These are phyloP conservation scores for Cercospora sesami DNA, from an alignment of 2,329 filamentous ascomycete species.

Conservation along the genomic window DNA sequence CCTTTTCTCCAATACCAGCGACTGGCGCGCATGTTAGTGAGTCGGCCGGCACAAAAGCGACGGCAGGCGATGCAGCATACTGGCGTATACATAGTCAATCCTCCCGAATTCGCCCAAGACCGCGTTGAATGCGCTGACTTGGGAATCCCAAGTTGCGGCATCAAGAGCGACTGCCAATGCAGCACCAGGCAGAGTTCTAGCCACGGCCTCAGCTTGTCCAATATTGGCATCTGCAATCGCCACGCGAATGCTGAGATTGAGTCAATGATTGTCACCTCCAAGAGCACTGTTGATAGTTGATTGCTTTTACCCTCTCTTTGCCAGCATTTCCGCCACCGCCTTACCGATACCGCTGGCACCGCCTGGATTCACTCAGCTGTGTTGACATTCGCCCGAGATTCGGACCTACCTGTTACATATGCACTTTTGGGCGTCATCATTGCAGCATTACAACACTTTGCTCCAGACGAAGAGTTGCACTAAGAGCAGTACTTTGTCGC, in stretches of 20 bases:
- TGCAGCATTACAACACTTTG: not conserved
- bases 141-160: constrained; percentile 42
- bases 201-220: constrained; percentile 32
- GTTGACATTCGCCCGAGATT: not conserved
- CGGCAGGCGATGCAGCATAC: constrained; percentile 33
- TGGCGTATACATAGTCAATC: constrained; percentile 45
- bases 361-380: constrained; percentile 10
- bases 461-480: not conserved
- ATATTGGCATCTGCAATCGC: constrained; percentile 48
- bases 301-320: constrained; percentile 28
- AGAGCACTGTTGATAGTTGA: not conserved
- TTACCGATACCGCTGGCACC: constrained; percentile 39
- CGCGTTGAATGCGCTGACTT: constrained; percentile 41
- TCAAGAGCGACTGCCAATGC: constrained; percentile 36
- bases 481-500: not conserved
- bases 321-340: constrained; percentile 38
- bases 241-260: constrained; percentile 48
- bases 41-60: not conserved
- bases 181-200: constrained; percentile 24
- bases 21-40: not conserved
- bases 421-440: constrained; percentile 17
- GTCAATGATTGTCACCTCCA: not conserved
- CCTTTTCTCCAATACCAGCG: constrained; percentile 43
- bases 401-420: constrained; percentile 19
- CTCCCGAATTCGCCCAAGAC: constrained; percentile 39